Evolutionary conservation across 768 basidiomycete genomes (phyloP), one percentile per base, ranked within the genome.

Genomic region (Imleria badia): DNA sequence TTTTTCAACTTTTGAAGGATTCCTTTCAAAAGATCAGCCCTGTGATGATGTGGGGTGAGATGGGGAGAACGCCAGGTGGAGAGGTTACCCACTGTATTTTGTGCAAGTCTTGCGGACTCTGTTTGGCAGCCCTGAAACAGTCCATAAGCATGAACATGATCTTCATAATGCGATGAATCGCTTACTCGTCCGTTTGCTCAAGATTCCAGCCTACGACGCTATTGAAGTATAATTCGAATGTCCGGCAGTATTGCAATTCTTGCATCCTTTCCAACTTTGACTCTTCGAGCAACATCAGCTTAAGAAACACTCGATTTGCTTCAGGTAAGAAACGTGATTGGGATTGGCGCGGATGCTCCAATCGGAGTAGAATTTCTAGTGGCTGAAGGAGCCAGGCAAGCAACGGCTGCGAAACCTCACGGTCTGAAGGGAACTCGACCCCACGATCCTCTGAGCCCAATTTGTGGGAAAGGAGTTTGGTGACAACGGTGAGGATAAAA

Each of bases 301-400:
- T 39, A 29, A 47, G 38, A 23, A 53, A 53, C 15, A 40, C 38
- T 26, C 33, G 45, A 34, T 33, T 23, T 41, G 45, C 52, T 29
- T 53, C 52, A 22, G 45, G 20, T 22, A 53, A 40, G 39, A 53
- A 53, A 47, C 31, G 31, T 23, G 26, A 26, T 26, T 26, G 26
- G 26, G 41, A 39, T 19, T n/a, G 45, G 14, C 15, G 12, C 23
- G 52, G 45, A 20, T 35, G 23, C 9, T 53, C 52, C 23, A 48
- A 26, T 31, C 15, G 13, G 13, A 53, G 45, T 14, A 48, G 45
- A 14, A 1, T 41, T 23, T 42, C 13, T 31, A 53, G 15, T 11
- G 38, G 52, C n/a, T 48, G 51, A 10, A 52, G 51, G 11, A 52
- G 22, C 44, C 51, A 52, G 36, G 44, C 35, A 33, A 52, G 51